These are phyloP conservation scores for Phaeoacremonium minimum DNA, from an alignment of 2,329 filamentous ascomycete species.

Conservation along the genomic window DNA sequence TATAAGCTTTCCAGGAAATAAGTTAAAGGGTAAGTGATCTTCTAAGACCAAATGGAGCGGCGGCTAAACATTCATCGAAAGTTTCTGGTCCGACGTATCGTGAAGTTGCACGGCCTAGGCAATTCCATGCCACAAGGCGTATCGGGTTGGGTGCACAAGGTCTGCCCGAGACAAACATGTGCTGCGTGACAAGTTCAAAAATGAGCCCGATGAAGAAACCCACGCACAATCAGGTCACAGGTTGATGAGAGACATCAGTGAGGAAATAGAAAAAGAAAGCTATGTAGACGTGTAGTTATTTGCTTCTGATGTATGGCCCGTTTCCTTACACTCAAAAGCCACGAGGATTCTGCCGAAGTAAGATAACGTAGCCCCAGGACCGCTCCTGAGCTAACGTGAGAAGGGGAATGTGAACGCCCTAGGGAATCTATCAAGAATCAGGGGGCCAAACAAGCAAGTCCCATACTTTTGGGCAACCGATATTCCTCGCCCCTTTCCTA, in stretches of 20 bases:
- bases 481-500: conserved; percentile 1
- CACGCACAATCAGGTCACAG: too few species aligned
- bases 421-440: conserved; percentile 8
- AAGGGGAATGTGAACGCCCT: conserved; percentile 7
- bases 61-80: too few species aligned
- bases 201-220: too few species aligned
- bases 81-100: too few species aligned
- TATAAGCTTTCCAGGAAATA: too few species aligned
- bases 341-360: neutral
- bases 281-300: neutral
- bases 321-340: neutral
- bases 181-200: too few species aligned
- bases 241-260: neutral
- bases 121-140: too few species aligned
- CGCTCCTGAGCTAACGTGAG: conserved; percentile 7
- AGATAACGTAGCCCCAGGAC: conserved; percentile 5
- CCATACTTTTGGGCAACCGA: conserved; percentile 5
- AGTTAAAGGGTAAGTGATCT: too few species aligned
- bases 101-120: too few species aligned
- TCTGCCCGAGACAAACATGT: too few species aligned
- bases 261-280: neutral
- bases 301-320: neutral
- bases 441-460: neutral
- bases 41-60: too few species aligned
- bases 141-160: too few species aligned